Evolutionary conservation across 2,329 filamentous ascomycete genomes (phyloP).

Genomic region (Lasiodiplodia sp.): DNA sequence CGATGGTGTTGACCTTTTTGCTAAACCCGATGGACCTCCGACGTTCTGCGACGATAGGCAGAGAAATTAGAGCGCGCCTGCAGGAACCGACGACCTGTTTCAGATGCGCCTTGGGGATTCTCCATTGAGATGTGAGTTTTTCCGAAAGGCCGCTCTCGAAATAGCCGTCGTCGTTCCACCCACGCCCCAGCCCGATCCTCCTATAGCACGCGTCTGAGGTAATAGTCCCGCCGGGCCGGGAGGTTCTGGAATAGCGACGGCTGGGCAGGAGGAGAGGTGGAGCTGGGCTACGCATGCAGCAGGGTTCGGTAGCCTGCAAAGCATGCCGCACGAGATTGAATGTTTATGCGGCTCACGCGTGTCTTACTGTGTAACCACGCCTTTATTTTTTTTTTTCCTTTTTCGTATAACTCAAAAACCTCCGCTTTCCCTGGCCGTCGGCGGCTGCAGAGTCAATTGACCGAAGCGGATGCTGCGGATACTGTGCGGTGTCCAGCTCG

Average conservation of each 20-base stretch:
- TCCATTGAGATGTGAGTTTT: background rate
- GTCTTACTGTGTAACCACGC: background rate
- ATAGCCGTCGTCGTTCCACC: background rate
- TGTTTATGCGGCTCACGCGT: background rate
- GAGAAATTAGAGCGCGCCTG: background rate
- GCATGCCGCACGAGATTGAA: background rate
- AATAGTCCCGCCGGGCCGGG: conserved; percentile 1
- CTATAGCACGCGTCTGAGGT: conserved; percentile 1
- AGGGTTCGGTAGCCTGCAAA: conserved; percentile 3
- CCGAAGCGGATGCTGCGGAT: background rate
- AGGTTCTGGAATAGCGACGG: background rate
- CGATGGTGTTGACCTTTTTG: conserved; percentile 4
- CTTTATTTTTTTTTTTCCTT: background rate
- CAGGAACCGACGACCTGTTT: background rate
- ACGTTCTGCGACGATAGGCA: background rate
- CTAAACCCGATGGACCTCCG: background rate
- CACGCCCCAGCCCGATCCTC: background rate
- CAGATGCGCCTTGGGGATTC: background rate
- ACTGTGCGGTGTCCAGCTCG: background rate
- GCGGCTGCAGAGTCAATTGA: background rate
- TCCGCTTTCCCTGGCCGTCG: background rate
- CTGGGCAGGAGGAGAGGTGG: background rate
- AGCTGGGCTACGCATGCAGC: background rate
- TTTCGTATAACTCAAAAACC: background rate
- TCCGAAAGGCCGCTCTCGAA: background rate